phyloP scores from a whole-genome alignment of 1,284 basidiomycete genomes.

The Afroboletus lepidellus region DNA sequence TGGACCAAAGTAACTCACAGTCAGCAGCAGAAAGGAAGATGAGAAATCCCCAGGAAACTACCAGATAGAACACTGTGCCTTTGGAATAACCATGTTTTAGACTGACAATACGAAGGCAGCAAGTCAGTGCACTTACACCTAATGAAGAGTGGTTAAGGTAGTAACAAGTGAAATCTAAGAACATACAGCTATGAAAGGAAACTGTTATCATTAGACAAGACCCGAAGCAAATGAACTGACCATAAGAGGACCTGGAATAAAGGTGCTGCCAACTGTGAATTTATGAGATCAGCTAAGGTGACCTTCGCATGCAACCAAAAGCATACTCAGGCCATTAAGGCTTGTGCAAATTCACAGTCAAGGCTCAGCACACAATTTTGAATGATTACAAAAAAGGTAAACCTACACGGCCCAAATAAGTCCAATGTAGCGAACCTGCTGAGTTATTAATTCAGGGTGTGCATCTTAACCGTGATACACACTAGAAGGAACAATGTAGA shows the following conservation, averaged over 20 bases:
- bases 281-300: neutral
- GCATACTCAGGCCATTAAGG: slow-evolving; percentile 2
- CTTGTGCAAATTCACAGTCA: neutral
- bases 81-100: neutral
- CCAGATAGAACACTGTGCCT: no score
- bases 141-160: neutral
- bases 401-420: neutral
- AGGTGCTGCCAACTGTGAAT: neutral
- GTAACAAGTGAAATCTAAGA: neutral
- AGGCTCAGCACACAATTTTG: neutral
- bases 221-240: neutral
- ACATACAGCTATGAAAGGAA: slow-evolving; percentile 3
- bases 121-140: neutral
- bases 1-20: neutral
- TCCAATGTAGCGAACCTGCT: neutral
- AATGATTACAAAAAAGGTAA: neutral
- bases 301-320: neutral
- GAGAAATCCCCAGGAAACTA: neutral
- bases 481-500: slow-evolving; percentile 15
- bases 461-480: neutral
- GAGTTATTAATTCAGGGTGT: neutral
- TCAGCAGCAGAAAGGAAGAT: slow-evolving; percentile 5
- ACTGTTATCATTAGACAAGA: neutral
- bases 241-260: neutral
- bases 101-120: neutral